Percentiles rank a stretch among this genome's conserved stretches.
Conservation (phyloP, 2,329 filamentous ascomycete species). For the Aureobasidium sp. region DNA sequence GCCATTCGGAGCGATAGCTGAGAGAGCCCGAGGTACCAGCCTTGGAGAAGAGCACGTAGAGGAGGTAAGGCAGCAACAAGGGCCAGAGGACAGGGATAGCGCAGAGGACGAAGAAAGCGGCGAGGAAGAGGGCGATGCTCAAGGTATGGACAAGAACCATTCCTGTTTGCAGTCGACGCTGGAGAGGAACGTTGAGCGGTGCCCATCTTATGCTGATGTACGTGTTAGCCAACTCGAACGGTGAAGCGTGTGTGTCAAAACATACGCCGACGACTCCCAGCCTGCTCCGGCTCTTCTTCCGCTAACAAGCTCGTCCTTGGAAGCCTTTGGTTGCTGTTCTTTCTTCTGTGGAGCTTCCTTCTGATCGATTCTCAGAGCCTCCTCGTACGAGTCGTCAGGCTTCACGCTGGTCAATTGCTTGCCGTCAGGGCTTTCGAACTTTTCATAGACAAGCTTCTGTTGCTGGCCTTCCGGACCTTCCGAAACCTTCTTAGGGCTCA, state of each 20-base stretch:
- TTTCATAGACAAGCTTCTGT: constrained; percentile 36
- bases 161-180: constrained; percentile 44
- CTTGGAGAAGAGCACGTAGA: constrained; percentile 76
- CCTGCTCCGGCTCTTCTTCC: constrained; percentile 48
- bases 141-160: constrained; percentile 46
- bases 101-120: constrained; percentile 83
- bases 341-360: constrained; percentile 20
- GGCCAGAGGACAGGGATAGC: constrained; percentile 92
- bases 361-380: constrained; percentile 28
- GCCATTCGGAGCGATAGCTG: constrained; percentile 64
- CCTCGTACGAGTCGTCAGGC: constrained; percentile 33
- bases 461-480: constrained; percentile 16
- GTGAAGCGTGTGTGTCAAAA: constrained; percentile 28
- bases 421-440: constrained; percentile 38
- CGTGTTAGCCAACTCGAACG: not conserved
- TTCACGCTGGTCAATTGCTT: constrained; percentile 41
- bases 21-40: constrained; percentile 70
- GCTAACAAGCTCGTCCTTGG: constrained; percentile 40
- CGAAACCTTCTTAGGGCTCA: constrained; percentile 16
- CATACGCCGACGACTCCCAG: constrained; percentile 40
- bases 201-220: constrained; percentile 65
- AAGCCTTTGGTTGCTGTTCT: constrained; percentile 19
- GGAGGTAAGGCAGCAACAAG: constrained; percentile 64
- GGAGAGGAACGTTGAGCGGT: constrained; percentile 62
- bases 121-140: constrained; percentile 48